Conservation (phyloP, 192 early-diverging fungal genomes). For the Linnemannia exigua region DNA sequence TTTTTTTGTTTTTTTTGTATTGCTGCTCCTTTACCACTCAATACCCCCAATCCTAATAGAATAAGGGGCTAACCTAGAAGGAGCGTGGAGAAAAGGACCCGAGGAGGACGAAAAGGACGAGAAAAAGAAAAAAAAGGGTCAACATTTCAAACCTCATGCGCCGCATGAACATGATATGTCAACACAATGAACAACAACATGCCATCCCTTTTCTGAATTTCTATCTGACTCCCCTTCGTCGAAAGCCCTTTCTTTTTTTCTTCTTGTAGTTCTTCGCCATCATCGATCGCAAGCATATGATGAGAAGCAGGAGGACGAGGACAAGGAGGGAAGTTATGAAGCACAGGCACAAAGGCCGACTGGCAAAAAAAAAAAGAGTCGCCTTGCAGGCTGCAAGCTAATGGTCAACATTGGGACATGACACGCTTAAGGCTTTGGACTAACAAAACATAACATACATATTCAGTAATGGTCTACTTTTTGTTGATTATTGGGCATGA, state of each 20-base stretch:
- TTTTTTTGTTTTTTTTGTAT: background rate
- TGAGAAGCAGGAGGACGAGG: no score
- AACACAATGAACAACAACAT: no score
- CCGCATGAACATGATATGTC: constrained; percentile 7
- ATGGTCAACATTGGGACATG: background rate
- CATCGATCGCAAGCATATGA: background rate
- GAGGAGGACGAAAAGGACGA: background rate
- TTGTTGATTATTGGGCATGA: background rate
- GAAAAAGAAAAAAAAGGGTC: background rate
- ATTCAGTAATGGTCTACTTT: no score
- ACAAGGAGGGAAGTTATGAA: background rate
- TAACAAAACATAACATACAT: no score
- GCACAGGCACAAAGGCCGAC: background rate
- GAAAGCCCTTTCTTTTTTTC: background rate
- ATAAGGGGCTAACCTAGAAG: background rate
- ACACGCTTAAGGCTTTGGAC: no score
- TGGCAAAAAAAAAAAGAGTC: background rate
- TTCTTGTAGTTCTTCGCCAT: background rate
- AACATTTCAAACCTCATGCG: background rate
- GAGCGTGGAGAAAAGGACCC: background rate
- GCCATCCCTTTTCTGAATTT: background rate
- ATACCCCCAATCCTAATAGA: background rate
- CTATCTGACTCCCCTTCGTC: background rate
- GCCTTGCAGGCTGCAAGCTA: background rate
- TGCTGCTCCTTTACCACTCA: background rate